These are phyloP conservation scores for Meyerozyma elateridarum DNA, from an alignment of 1,139 yeast species.

Conservation along the genomic window DNA sequence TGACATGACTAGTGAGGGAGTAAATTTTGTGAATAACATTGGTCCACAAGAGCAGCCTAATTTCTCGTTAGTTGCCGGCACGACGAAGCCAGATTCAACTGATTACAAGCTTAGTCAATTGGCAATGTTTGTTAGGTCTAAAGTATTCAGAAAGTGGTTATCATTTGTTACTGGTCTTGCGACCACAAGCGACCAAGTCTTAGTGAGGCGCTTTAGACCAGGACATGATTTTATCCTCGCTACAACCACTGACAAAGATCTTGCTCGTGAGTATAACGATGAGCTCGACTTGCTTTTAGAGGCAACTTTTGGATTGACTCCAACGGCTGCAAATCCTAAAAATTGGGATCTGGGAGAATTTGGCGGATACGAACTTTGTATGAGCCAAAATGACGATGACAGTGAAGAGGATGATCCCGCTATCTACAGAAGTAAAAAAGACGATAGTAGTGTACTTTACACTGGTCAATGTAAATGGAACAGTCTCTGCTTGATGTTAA, in stretches of 20 bases:
- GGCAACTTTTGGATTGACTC: slow-evolving; percentile 76
- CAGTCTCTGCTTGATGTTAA: slow-evolving; percentile 64
- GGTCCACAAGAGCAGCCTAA: slow-evolving; percentile 53
- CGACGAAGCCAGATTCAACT: slow-evolving; percentile 13
- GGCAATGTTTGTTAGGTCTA: slow-evolving; percentile 55
- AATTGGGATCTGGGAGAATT: slow-evolving; percentile 84
- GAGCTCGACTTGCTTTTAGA: slow-evolving; percentile 53
- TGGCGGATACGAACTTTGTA: slow-evolving; percentile 93
- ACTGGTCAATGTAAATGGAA: slow-evolving; percentile 87
- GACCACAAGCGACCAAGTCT: slow-evolving; percentile 60
- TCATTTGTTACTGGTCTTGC: slow-evolving; percentile 57
- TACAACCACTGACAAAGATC: slow-evolving; percentile 56
- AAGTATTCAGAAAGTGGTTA: slow-evolving; percentile 69
- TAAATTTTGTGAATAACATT: slow-evolving; percentile 24
- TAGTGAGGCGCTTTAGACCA: slow-evolving; percentile 86
- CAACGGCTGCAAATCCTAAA: slow-evolving; percentile 46
- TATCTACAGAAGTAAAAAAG: slow-evolving; percentile 49
- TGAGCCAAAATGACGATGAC: slow-evolving; percentile 55
- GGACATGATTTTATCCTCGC: slow-evolving; percentile 94
- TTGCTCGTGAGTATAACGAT: slow-evolving; percentile 30
- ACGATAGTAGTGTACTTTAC: slow-evolving; percentile 74
- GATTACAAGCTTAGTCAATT: slow-evolving; percentile 44
- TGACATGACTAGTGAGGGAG: slow-evolving; percentile 24
- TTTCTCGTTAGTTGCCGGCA: slow-evolving; percentile 30
- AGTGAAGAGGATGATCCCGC: slow-evolving; percentile 57